Percentiles rank a stretch among this genome's conserved stretches.
Conservation (phyloP, 306 rosid species). For the Ceratonia siliqua region DNA sequence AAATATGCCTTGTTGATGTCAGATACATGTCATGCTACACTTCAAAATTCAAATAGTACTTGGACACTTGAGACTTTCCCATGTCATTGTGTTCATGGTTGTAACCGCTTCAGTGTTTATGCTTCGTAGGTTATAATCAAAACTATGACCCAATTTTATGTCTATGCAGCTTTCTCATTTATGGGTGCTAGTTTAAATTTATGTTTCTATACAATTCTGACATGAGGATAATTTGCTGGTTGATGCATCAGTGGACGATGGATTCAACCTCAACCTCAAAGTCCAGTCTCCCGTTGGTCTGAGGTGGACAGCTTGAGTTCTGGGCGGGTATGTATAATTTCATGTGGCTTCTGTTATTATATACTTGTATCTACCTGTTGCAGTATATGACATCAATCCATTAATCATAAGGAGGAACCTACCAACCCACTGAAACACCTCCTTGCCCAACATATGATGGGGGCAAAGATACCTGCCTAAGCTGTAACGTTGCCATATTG, state of each 20-base stretch:
- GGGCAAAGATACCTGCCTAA: not conserved
- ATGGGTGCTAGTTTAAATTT: conserved; percentile 56
- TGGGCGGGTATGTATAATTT: conserved; percentile 58
- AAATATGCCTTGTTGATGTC: too few species aligned
- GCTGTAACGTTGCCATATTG: not conserved
- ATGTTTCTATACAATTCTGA: conserved; percentile 62
- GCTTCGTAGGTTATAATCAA: too few species aligned
- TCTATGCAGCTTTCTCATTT: conserved; percentile 23
- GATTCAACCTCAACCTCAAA: conserved; percentile 58
- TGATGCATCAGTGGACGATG: conserved; percentile 98
- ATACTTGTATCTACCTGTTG: conserved; percentile 21
- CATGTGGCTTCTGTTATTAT: conserved; percentile 25
- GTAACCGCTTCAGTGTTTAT: too few species aligned
- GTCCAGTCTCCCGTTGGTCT: conserved; percentile 71
- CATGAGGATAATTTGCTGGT: conserved; percentile 57
- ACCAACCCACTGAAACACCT: not conserved
- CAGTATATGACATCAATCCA: conserved; percentile 11
- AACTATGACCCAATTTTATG: conserved; percentile 36
- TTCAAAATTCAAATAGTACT: too few species aligned
- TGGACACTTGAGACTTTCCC: too few species aligned
- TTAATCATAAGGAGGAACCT: not conserved
- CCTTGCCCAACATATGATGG: not conserved
- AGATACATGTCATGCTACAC: too few species aligned
- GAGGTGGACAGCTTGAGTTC: conserved; percentile 90
- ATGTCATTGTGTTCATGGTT: too few species aligned